A percentile compares a stretch with the other conserved stretches of the same genome.
Evolutionary conservation across 2,329 filamentous ascomycete genomes (phyloP).

Genomic region (Ophiostoma sp.): DNA sequence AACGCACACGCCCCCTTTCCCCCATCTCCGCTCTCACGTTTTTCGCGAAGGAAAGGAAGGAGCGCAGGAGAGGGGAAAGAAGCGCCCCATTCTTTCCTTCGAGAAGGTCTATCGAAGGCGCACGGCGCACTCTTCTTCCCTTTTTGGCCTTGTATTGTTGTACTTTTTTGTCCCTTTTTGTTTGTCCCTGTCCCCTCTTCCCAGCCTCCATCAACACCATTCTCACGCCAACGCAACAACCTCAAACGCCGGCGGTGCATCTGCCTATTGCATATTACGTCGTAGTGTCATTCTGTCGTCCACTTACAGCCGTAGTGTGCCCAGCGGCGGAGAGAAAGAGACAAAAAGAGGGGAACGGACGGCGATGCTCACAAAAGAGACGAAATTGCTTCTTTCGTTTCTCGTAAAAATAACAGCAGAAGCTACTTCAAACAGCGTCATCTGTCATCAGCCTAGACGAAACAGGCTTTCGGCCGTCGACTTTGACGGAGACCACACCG

Average conservation of each 20-base stretch:
- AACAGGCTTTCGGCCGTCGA: not conserved
- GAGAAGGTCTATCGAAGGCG: conserved; percentile 20
- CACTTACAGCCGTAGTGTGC: not conserved
- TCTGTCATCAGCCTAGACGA: not conserved
- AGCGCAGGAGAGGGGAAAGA: not conserved
- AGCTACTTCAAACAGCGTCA: not conserved
- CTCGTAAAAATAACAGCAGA: not conserved
- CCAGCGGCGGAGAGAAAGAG: not conserved
- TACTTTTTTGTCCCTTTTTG: not conserved
- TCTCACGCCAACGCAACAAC: not conserved
- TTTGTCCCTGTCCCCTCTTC: not conserved
- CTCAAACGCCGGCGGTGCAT: conserved; percentile 13
- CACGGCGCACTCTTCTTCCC: not conserved
- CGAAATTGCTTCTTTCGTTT: not conserved
- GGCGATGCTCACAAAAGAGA: not conserved
- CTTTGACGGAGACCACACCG: not conserved
- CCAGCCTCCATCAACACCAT: not conserved
- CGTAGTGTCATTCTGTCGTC: not conserved
- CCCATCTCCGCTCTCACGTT: not conserved
- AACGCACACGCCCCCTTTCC: not conserved
- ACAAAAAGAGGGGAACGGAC: not conserved
- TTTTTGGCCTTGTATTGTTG: not conserved
- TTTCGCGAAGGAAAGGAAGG: not conserved
- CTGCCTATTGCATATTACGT: conserved; percentile 3
- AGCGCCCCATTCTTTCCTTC: conserved; percentile 19